phyloP scores from a whole-genome alignment of 2,329 filamentous ascomycete genomes.

The Chaetoscypha palmicola region DNA sequence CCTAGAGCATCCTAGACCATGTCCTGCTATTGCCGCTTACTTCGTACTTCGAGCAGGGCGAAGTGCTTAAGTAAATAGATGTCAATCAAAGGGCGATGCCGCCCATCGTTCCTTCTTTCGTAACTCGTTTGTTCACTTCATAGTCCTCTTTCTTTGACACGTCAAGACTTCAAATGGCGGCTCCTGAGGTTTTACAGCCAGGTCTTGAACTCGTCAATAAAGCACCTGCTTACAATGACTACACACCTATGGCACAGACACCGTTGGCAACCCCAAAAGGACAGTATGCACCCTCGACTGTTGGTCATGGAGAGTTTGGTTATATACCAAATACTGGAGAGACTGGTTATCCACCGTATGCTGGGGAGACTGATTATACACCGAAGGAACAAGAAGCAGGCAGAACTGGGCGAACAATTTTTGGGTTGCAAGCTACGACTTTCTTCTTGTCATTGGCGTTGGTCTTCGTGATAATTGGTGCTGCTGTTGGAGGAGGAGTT shows the following conservation, averaged over 20 bases:
- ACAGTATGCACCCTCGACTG: not conserved
- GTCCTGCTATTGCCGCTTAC: no score
- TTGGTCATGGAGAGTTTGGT: not conserved
- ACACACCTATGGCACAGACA: no score
- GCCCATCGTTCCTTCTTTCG: not conserved
- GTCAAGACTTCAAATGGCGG: not conserved
- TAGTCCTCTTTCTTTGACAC: not conserved
- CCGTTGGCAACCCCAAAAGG: not conserved
- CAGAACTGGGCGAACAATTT: conserved; percentile 7
- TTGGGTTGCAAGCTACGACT: conserved; percentile 8
- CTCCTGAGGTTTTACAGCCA: conserved; percentile 1
- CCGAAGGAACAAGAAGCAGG: no score
- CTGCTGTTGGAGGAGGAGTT: conserved; percentile 13
- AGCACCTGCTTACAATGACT: not conserved
- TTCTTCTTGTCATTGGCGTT: conserved; percentile 12
- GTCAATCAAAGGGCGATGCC: no score
- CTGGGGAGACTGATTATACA: no score
- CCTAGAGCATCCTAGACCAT: no score
- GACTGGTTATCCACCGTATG: no score
- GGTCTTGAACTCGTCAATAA: not conserved
- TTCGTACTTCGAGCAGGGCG: no score
- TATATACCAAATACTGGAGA: no score
- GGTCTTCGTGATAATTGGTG: conserved; percentile 12
- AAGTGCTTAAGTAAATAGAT: no score
- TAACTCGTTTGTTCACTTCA: not conserved